A percentile compares a stretch with the other conserved stretches of the same genome.
These are phyloP conservation scores for Gonapodya sp. DNA, from an alignment of 192 early-diverging fungal species.

Conservation along the genomic window DNA sequence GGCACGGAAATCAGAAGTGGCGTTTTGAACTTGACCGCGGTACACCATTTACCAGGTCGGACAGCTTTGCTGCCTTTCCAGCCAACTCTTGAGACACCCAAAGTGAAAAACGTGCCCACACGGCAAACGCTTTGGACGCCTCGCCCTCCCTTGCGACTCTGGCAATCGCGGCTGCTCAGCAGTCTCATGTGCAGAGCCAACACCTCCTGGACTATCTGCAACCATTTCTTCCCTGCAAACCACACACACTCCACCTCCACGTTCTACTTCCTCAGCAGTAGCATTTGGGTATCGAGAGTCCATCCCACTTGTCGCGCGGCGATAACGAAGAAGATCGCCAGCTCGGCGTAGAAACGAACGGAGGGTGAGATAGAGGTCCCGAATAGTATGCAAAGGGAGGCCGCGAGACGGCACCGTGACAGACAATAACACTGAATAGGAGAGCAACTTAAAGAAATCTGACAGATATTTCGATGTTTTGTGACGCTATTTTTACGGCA, in stretches of 20 bases:
- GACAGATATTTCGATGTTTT: neutral
- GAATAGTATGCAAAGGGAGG: slow-evolving; percentile 88
- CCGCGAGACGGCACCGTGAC: slow-evolving; percentile 75
- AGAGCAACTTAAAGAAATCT: slow-evolving; percentile 85
- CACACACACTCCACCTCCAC: slow-evolving; percentile 70
- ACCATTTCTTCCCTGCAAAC: slow-evolving; percentile 97
- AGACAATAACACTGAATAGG: slow-evolving; percentile 81
- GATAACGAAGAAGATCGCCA: slow-evolving; percentile 80
- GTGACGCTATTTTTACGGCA: too few species aligned
- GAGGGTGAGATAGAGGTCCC: slow-evolving; percentile 90
- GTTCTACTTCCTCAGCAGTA: slow-evolving; percentile 64
- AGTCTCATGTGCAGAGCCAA: slow-evolving; percentile 10
- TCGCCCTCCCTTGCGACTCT: slow-evolving; percentile 5
- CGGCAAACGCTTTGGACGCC: slow-evolving; percentile 75
- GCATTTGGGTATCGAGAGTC: slow-evolving; percentile 91
- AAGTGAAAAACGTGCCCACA: slow-evolving; percentile 99
- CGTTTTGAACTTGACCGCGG: too few species aligned
- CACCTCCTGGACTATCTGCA: slow-evolving; percentile 14
- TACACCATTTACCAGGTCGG: slow-evolving; percentile 83
- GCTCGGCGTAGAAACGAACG: slow-evolving; percentile 85
- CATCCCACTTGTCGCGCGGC: slow-evolving; percentile 93
- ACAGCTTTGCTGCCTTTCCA: slow-evolving; percentile 95
- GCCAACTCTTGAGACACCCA: slow-evolving; percentile 89
- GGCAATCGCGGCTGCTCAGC: slow-evolving; percentile 12
- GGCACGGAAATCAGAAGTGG: too few species aligned